A percentile compares a stretch with the other conserved stretches of the same genome.
phyloP scores from a whole-genome alignment of 140 eudicot genomes.

The Flaveria floridana region DNA sequence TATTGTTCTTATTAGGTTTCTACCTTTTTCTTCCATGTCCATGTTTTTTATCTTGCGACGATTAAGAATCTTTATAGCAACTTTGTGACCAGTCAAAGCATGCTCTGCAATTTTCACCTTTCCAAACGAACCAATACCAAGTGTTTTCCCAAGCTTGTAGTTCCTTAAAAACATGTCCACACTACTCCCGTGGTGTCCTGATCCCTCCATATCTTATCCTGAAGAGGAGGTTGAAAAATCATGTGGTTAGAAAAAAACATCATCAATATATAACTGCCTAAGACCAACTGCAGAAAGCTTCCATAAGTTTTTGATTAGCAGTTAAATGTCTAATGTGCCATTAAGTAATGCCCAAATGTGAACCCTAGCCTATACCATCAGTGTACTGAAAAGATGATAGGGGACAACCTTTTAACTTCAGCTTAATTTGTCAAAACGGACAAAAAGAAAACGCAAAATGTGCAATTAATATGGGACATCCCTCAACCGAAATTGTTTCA shows the following conservation, averaged over 20 bases:
- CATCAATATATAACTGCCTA: not conserved
- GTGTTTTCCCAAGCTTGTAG: slow-evolving; percentile 70
- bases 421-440: not conserved
- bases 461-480: slow-evolving; percentile 1
- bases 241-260: not conserved
- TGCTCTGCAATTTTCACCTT: slow-evolving; percentile 78
- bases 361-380: slow-evolving; percentile 3
- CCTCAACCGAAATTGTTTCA: not conserved
- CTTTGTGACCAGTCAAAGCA: slow-evolving; percentile 66
- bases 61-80: slow-evolving; percentile 67
- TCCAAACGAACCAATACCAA: slow-evolving; percentile 73
- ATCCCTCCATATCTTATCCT: slow-evolving; percentile 64
- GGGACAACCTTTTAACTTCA: not conserved
- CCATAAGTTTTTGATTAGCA: not conserved
- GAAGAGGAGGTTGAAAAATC: slow-evolving; percentile 15
- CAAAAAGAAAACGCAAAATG: not conserved
- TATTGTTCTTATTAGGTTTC: not conserved
- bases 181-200: slow-evolving; percentile 49
- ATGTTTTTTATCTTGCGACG: slow-evolving; percentile 55
- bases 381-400: not conserved
- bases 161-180: slow-evolving; percentile 55
- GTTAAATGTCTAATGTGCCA: slow-evolving; percentile 8
- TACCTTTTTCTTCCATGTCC: slow-evolving; percentile 80
- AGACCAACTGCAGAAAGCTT: slow-evolving; percentile 4
- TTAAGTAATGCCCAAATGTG: slow-evolving; percentile 3